These are phyloP conservation scores for Rheum nobile DNA, from an alignment of 148 eudicot species.

Conservation along the genomic window DNA sequence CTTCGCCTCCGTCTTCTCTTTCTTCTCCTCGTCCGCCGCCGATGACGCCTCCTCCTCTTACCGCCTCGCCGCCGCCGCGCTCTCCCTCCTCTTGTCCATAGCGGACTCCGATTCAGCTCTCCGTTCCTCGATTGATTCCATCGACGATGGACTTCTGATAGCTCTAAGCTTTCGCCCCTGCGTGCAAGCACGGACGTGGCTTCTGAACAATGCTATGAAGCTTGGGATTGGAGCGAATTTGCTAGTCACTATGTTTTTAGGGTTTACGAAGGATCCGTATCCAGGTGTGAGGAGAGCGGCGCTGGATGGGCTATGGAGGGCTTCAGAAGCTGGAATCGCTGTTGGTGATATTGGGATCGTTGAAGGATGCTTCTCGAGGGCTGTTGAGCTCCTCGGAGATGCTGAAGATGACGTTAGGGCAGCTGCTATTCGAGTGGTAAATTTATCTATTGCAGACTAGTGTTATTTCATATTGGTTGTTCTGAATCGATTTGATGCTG, in stretches of 20 bases:
- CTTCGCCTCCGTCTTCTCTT: conserved; percentile 15
- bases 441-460: background rate
- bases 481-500: background rate
- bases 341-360: conserved; percentile 39
- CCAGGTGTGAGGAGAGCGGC: conserved; percentile 52
- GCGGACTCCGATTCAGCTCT: conserved; percentile 8
- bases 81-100: conserved; percentile 38
- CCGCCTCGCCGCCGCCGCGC: conserved; percentile 24
- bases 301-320: conserved; percentile 36
- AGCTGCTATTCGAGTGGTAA: conserved; percentile 59
- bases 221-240: conserved; percentile 37
- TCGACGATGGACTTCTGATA: conserved; percentile 31
- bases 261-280: conserved; percentile 75
- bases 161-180: conserved; percentile 33
- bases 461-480: background rate
- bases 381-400: conserved; percentile 48
- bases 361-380: conserved; percentile 52
- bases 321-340: conserved; percentile 22
- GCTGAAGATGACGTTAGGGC: conserved; percentile 44
- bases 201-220: conserved; percentile 29
- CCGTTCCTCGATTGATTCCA: conserved; percentile 13
- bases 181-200: conserved; percentile 35
- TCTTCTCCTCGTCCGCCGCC: conserved; percentile 16
- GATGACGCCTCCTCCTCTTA: conserved; percentile 18
- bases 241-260: conserved; percentile 50